Conservation (phyloP, 768 basidiomycete species). For the Phlebiopsis gigantea region DNA sequence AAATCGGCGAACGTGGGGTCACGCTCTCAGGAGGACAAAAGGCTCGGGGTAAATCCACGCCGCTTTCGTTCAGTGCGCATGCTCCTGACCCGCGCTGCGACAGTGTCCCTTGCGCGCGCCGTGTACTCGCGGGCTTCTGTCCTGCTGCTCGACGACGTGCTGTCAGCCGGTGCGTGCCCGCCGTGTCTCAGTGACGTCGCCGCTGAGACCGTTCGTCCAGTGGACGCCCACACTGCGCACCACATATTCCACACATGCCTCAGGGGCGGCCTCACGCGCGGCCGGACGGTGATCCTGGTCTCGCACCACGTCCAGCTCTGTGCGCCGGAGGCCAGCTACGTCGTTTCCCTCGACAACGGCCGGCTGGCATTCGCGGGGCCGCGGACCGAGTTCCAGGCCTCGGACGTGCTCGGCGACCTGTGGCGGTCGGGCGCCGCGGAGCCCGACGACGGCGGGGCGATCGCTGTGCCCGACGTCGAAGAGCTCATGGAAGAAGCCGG, state of each 20-base stretch:
- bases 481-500: slow-evolving; percentile 20
- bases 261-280: slow-evolving; percentile 67
- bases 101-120: slow-evolving; percentile 75
- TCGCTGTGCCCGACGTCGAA: slow-evolving; percentile 24
- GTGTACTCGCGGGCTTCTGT: slow-evolving; percentile 85
- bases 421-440: slow-evolving; percentile 49
- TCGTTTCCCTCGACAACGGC: slow-evolving; percentile 82
- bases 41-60: slow-evolving; percentile 39
- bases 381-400: slow-evolving; percentile 55
- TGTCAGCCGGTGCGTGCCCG: slow-evolving; percentile 35
- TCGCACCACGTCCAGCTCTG: slow-evolving; percentile 94
- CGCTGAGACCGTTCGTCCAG: slow-evolving; percentile 26
- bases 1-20: slow-evolving; percentile 83
- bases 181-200: background rate
- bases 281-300: slow-evolving; percentile 84
- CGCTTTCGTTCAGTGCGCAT: background rate
- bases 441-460: slow-evolving; percentile 28
- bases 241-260: slow-evolving; percentile 80
- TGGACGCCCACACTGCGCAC: slow-evolving; percentile 83
- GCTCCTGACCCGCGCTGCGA: background rate
- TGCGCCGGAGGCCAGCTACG: slow-evolving; percentile 69
- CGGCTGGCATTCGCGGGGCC: slow-evolving; percentile 69
- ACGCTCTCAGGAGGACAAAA: slow-evolving; percentile 52
- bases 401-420: slow-evolving; percentile 61
- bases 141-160: slow-evolving; percentile 81